These are phyloP conservation scores for Rhizoclosmatium sp. DNA, from an alignment of 192 early-diverging fungal genomes.

Conservation along the genomic window DNA sequence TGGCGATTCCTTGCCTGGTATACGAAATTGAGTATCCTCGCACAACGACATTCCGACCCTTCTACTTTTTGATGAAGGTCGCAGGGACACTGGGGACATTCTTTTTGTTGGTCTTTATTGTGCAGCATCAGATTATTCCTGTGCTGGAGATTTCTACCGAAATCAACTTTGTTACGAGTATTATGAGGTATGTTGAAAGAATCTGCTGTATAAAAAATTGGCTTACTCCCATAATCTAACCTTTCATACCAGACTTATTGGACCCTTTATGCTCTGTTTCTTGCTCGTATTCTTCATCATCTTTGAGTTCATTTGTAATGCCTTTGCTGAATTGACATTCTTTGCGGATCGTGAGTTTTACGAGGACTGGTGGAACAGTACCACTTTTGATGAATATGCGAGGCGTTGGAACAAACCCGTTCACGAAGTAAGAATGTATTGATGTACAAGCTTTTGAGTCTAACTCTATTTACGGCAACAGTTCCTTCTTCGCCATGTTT, in stretches of 20 bases:
- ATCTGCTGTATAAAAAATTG: not conserved
- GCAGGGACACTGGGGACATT: slow-evolving; percentile 83
- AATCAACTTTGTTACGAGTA: slow-evolving; percentile 63
- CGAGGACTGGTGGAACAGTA: slow-evolving; percentile 98
- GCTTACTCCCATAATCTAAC: not conserved
- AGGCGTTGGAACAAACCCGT: slow-evolving; percentile 98
- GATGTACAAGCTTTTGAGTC: not conserved
- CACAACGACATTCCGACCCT: slow-evolving; percentile 82
- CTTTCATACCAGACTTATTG: slow-evolving; percentile 64
- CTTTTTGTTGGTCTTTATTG: slow-evolving; percentile 81
- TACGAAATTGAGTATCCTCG: slow-evolving; percentile 95
- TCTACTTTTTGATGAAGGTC: slow-evolving; percentile 86
- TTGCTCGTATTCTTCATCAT: slow-evolving; percentile 93
- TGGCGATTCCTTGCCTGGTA: slow-evolving; percentile 88
- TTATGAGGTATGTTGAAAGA: slow-evolving; percentile 31
- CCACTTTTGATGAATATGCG: slow-evolving; percentile 91
- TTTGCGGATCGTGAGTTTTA: slow-evolving; percentile 98
- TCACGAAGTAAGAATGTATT: not conserved
- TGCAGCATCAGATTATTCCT: slow-evolving; percentile 88
- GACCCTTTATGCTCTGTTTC: slow-evolving; percentile 93
- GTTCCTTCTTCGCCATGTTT: slow-evolving; percentile 92
- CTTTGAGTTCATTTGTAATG: slow-evolving; percentile 96
- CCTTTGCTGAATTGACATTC: slow-evolving; percentile 92
- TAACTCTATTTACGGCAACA: slow-evolving; percentile 59
- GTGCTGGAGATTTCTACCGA: slow-evolving; percentile 67